These are phyloP conservation scores for Sophora flavescens DNA, from an alignment of 306 rosid species.

Conservation along the genomic window DNA sequence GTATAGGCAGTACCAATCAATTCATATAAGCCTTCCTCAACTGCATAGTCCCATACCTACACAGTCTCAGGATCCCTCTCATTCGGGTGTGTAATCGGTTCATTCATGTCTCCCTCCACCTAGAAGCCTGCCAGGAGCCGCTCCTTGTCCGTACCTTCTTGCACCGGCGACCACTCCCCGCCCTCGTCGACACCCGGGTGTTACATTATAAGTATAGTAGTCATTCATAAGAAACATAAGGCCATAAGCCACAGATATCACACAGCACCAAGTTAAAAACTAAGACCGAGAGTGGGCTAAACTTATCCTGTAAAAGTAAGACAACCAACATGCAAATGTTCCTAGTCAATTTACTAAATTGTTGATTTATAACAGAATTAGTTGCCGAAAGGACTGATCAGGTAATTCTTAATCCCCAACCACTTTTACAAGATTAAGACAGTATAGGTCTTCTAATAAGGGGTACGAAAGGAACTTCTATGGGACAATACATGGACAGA, in stretches of 20 bases:
- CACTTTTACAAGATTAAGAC: constrained; percentile 2
- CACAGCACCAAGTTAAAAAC: background rate
- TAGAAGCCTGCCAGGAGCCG: too few species aligned
- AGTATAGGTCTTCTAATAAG: constrained; percentile 1
- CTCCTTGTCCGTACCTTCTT: too few species aligned
- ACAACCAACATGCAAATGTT: constrained; percentile 16
- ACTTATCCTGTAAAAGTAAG: constrained; percentile 1
- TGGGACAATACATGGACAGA: background rate
- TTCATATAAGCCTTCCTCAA: too few species aligned
- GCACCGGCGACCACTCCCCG: too few species aligned
- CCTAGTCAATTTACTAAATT: constrained; percentile 32
- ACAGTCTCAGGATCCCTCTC: too few species aligned
- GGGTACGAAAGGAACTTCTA: background rate
- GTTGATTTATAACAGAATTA: constrained; percentile 1
- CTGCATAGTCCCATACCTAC: too few species aligned
- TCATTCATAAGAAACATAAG: constrained; percentile 30
- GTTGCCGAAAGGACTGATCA: constrained; percentile 21
- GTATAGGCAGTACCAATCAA: too few species aligned
- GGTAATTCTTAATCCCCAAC: background rate
- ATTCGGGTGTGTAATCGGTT: too few species aligned
- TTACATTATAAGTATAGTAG: constrained; percentile 19
- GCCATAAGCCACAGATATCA: background rate
- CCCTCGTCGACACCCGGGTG: too few species aligned
- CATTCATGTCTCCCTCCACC: too few species aligned
- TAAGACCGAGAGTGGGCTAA: background rate